Evolutionary conservation across 2,329 filamentous ascomycete genomes (phyloP).

Genomic region (Scedosporium apiospermum): DNA sequence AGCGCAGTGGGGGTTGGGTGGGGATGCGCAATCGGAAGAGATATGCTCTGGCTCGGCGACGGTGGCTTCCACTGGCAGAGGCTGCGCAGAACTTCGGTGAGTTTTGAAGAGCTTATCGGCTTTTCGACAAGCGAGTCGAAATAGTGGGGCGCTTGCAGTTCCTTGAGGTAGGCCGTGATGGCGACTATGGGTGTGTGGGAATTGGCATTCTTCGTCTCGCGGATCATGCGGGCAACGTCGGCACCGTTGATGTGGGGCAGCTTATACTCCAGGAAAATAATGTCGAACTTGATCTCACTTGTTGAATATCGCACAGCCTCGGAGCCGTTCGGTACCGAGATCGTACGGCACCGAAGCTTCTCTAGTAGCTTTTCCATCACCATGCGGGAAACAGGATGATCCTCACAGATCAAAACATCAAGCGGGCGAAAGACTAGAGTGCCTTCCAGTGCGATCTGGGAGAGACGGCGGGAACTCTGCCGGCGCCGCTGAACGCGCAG

Average conservation of each 20-base stretch:
- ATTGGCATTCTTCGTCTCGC: conserved; percentile 92
- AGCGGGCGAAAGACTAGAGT: conserved; percentile 81
- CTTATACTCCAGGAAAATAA: conserved; percentile 97
- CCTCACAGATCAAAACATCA: conserved; percentile 93
- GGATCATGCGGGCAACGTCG: conserved; percentile 94
- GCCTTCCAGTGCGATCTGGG: conserved; percentile 78
- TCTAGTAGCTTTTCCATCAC: conserved; percentile 99
- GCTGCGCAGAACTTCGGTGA: conserved; percentile 77
- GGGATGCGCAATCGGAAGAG: conserved; percentile 31
- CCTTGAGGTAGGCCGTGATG: conserved; percentile 96
- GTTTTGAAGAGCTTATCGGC: conserved; percentile 83
- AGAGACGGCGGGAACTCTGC: conserved; percentile 92
- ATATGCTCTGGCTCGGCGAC: conserved; percentile 32
- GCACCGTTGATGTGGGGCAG: conserved; percentile 90
- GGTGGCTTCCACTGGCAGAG: conserved; percentile 92
- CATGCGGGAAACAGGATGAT: conserved; percentile 90
- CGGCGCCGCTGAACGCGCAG: conserved; percentile 85
- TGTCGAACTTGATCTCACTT: conserved; percentile 96
- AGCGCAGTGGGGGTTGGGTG: conserved; percentile 55
- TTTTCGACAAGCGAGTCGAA: conserved; percentile 96
- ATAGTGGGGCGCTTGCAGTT: conserved; percentile 87
- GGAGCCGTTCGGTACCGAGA: conserved; percentile 80
- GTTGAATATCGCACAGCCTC: conserved; percentile 91
- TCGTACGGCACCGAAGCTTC: conserved; percentile 88
- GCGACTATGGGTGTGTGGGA: conserved; percentile 91